A percentile compares a stretch with the other conserved stretches of the same genome.
Evolutionary conservation across 176 grass and related monocot genomes (phyloP).

Genomic region (bread wheat (Triticum aestivum)): DNA sequence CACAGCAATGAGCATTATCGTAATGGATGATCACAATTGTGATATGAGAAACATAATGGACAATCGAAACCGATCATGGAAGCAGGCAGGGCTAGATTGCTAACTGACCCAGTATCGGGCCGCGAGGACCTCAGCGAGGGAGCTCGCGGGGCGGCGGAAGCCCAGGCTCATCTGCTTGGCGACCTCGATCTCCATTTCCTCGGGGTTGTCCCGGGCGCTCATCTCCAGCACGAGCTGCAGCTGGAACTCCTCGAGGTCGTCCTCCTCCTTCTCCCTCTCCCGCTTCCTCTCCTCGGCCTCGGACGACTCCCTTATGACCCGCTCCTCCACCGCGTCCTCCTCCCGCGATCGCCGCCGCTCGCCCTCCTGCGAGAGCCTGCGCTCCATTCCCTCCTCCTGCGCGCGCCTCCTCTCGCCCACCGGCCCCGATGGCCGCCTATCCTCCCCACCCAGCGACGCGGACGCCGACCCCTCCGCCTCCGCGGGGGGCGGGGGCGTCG

Average conservation of each 20-base stretch:
- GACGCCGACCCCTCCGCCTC: slow-evolving; percentile 28
- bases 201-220: slow-evolving; percentile 91
- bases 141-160: slow-evolving; percentile 53
- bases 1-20: neutral
- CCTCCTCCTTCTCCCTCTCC: slow-evolving; percentile 54
- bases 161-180: slow-evolving; percentile 96
- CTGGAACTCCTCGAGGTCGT: slow-evolving; percentile 91
- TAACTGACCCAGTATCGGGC: slow-evolving; percentile 83
- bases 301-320: slow-evolving; percentile 42
- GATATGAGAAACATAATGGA: slow-evolving; percentile 5
- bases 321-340: slow-evolving; percentile 67
- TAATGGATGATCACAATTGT: neutral
- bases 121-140: slow-evolving; percentile 56
- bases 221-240: slow-evolving; percentile 92
- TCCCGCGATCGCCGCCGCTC: slow-evolving; percentile 22
- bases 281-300: slow-evolving; percentile 54
- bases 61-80: slow-evolving; percentile 26
- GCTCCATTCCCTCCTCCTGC: slow-evolving; percentile 37
- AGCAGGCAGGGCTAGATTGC: neutral
- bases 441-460: slow-evolving; percentile 23
- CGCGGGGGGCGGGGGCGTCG: slow-evolving; percentile 9
- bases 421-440: slow-evolving; percentile 14
- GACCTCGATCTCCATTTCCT: slow-evolving; percentile 94
- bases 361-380: slow-evolving; percentile 8
- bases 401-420: slow-evolving; percentile 17